A percentile compares a stretch with the other conserved stretches of the same genome.
phyloP scores from a whole-genome alignment of 2,329 filamentous ascomycete species.

The Calonectria pseudoreteaudii region DNA sequence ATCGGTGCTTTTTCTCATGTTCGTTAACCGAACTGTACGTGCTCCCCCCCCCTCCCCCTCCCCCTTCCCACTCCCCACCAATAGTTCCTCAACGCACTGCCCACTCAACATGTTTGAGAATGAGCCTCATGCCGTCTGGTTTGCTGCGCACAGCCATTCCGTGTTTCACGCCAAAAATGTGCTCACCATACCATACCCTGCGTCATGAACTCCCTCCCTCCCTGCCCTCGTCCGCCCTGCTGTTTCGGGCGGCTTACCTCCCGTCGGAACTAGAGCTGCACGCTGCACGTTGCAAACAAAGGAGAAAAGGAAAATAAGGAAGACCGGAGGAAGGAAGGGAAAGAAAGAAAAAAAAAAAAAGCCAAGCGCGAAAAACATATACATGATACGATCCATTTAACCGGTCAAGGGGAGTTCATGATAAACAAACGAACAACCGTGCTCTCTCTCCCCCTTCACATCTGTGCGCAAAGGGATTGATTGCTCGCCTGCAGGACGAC shows the following conservation, averaged over 20 bases:
- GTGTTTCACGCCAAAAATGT: slow-evolving; percentile 13
- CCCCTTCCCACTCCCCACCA: too few species aligned
- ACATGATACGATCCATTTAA: background rate
- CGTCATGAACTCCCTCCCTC: background rate
- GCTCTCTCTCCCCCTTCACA: background rate
- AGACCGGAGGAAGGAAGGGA: too few species aligned
- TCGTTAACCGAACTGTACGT: background rate
- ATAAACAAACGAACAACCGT: background rate
- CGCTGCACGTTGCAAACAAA: background rate
- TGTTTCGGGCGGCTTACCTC: slow-evolving; percentile 11
- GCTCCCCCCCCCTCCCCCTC: too few species aligned
- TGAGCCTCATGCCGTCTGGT: background rate
- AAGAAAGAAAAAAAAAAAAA: too few species aligned
- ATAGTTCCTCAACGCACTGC: background rate
- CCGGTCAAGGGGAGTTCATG: background rate
- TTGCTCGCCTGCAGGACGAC: slow-evolving; percentile 11
- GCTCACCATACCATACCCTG: background rate
- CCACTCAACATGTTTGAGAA: background rate
- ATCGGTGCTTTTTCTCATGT: slow-evolving; percentile 1
- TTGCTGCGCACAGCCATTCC: slow-evolving; percentile 5
- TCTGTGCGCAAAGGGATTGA: slow-evolving; percentile 8
- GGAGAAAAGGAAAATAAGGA: too few species aligned
- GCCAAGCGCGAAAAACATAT: background rate
- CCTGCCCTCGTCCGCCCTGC: background rate
- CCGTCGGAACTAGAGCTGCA: background rate